Percentiles rank a stretch among this genome's conserved stretches.
Conservation (phyloP, 1,284 basidiomycete genomes). For the Irpex sp. region DNA sequence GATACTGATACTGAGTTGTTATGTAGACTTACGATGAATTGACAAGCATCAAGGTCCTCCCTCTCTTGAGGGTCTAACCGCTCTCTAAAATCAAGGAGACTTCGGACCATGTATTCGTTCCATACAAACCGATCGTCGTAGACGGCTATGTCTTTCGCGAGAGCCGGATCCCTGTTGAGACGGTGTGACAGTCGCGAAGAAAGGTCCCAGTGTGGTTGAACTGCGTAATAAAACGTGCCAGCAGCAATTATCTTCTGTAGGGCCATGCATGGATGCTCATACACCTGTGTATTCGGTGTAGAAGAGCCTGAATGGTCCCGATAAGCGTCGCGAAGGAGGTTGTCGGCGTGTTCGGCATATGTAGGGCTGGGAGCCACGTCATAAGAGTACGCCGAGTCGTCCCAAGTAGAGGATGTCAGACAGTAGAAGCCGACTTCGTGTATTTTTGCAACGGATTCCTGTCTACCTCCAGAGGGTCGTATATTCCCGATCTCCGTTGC, state of each 20-base stretch:
- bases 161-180: conserved; percentile 46
- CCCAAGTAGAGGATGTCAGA: conserved; percentile 68
- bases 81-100: conserved; percentile 79
- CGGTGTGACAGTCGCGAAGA: conserved; percentile 76
- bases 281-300: conserved; percentile 43
- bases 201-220: conserved; percentile 83
- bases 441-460: conserved; percentile 69
- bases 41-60: conserved; percentile 69
- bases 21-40: conserved; percentile 67
- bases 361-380: conserved; percentile 45
- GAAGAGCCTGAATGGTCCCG: conserved; percentile 15
- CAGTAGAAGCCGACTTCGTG: conserved; percentile 79
- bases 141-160: conserved; percentile 51
- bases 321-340: conserved; percentile 46
- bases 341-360: conserved; percentile 44
- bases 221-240: conserved; percentile 92
- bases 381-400: conserved; percentile 52
- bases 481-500: conserved; percentile 79
- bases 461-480: conserved; percentile 51
- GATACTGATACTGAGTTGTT: neutral
- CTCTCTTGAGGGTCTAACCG: conserved; percentile 68
- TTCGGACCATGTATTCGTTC: conserved; percentile 82
- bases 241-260: conserved; percentile 90
- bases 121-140: conserved; percentile 86
- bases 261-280: conserved; percentile 89